Percentiles rank a stretch among this genome's conserved stretches.
These are phyloP conservation scores for Trametes cinnabarina DNA, from an alignment of 768 basidiomycete species.

Conservation along the genomic window DNA sequence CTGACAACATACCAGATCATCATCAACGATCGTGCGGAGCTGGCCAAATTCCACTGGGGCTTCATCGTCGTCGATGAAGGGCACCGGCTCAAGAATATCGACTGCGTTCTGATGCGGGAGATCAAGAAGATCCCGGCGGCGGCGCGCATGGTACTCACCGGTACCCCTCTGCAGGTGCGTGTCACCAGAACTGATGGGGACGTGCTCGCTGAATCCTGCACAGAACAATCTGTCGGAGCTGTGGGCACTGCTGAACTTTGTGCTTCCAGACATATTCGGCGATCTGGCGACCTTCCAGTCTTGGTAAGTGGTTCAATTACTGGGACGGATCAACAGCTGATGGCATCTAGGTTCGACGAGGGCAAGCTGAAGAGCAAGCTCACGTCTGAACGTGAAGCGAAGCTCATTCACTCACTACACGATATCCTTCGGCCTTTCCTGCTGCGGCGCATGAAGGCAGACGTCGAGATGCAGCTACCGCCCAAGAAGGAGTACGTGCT, in stretches of 20 bases:
- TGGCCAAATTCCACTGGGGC: constrained; percentile 70
- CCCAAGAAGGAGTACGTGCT: constrained; percentile 94
- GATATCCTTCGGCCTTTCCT: constrained; percentile 95
- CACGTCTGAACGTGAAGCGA: constrained; percentile 54
- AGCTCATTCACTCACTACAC: constrained; percentile 78
- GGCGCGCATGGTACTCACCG: constrained; percentile 90
- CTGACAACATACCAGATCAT: constrained; percentile 93
- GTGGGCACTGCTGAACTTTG: constrained; percentile 94
- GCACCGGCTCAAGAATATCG: constrained; percentile 91
- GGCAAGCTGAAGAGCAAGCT: constrained; percentile 59
- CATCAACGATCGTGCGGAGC: constrained; percentile 72
- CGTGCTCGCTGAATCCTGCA: neutral
- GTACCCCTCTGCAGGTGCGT: constrained; percentile 90
- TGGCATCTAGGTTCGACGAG: constrained; percentile 60
- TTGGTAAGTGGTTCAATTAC: constrained; percentile 48
- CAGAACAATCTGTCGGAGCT: constrained; percentile 95
- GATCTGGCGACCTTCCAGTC: constrained; percentile 89
- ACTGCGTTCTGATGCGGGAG: constrained; percentile 87
- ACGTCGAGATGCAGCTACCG: constrained; percentile 77
- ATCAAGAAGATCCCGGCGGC: constrained; percentile 84
- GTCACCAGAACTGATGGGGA: too few relatives aligned
- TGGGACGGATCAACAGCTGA: constrained; percentile 28
- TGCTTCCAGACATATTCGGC: constrained; percentile 90
- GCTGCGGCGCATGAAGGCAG: constrained; percentile 84
- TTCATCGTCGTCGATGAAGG: constrained; percentile 98